Percentiles rank a stretch among this genome's conserved stretches.
phyloP scores from a whole-genome alignment of 257 asterid species.

The Scutellaria baicalensis region DNA sequence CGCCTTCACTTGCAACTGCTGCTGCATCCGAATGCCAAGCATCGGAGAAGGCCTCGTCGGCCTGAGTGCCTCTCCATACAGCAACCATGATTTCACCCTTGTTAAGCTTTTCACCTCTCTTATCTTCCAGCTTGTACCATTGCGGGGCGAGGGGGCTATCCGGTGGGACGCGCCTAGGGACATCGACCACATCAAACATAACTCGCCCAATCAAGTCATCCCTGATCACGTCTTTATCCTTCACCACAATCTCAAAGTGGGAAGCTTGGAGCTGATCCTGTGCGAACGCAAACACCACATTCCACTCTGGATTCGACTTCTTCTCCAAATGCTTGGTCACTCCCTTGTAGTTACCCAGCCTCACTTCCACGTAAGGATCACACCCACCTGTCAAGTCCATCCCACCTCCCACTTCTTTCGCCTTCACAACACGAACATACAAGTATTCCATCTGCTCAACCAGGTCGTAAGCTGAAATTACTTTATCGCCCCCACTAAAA shows the following conservation, averaged over 20 bases:
- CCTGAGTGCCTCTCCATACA: conserved; percentile 84
- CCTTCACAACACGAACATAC: conserved; percentile 78
- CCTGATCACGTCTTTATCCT: conserved; percentile 57
- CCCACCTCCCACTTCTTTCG: conserved; percentile 40
- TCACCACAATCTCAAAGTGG: conserved; percentile 50
- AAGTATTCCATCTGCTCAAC: conserved; percentile 86
- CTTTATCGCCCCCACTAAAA: conserved; percentile 58
- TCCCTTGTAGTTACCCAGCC: conserved; percentile 76
- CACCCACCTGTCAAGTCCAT: conserved; percentile 61
- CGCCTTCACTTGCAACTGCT: conserved; percentile 40
- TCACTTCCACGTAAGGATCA: conserved; percentile 75
- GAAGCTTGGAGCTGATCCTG: conserved; percentile 76
- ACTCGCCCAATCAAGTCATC: conserved; percentile 61
- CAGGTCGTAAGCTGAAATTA: conserved; percentile 60
- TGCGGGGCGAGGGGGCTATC: conserved; percentile 85
- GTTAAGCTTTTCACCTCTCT: conserved; percentile 43
- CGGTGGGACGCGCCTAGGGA: conserved; percentile 66
- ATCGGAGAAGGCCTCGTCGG: conserved; percentile 73
- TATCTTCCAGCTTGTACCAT: conserved; percentile 68
- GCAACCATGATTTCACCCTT: conserved; percentile 83
- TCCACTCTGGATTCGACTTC: conserved; percentile 67
- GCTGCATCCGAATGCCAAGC: conserved; percentile 97
- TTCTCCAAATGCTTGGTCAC: conserved; percentile 69
- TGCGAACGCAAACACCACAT: conserved; percentile 64
- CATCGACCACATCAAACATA: conserved; percentile 43